Conservation (phyloP, 129 eudicot species). For the Ambrosia trifida region DNA sequence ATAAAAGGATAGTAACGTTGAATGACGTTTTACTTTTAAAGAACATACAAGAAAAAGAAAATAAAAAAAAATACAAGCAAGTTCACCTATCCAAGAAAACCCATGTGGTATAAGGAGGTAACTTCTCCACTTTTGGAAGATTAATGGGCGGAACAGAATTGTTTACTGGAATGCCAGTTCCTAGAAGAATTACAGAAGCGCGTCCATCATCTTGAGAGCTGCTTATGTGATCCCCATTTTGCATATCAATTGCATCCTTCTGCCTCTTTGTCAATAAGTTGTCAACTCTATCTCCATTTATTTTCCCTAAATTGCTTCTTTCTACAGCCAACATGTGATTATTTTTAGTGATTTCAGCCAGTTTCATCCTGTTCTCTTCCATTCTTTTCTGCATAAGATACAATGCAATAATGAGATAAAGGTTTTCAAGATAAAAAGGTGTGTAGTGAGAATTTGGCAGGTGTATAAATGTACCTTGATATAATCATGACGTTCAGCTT, state of each 20-base stretch:
- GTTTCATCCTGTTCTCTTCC: slow-evolving; percentile 46
- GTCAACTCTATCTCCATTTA: slow-evolving; percentile 23
- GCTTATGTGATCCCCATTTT: slow-evolving; percentile 45
- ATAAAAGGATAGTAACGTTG: neutral
- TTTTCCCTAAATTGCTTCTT: slow-evolving; percentile 38
- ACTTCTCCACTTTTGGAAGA: slow-evolving; percentile 49
- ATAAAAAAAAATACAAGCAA: neutral
- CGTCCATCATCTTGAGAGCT: slow-evolving; percentile 55
- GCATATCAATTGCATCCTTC: slow-evolving; percentile 61
- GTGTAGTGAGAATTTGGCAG: slow-evolving; percentile 2
- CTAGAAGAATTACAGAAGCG: slow-evolving; percentile 63
- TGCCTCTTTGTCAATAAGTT: slow-evolving; percentile 52
- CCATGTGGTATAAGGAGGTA: slow-evolving; percentile 74
- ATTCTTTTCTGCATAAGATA: slow-evolving; percentile 37
- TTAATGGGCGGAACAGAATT: slow-evolving; percentile 53
- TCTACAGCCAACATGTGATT: slow-evolving; percentile 43
- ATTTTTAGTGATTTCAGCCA: slow-evolving; percentile 39
- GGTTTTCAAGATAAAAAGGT: neutral
- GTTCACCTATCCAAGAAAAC: slow-evolving; percentile 62
- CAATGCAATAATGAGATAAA: slow-evolving; percentile 20
- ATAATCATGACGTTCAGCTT: slow-evolving; percentile 43
- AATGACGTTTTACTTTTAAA: slow-evolving; percentile 17
- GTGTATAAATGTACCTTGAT: slow-evolving; percentile 49
- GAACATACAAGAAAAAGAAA: neutral
- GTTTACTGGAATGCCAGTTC: slow-evolving; percentile 53